Evolutionary conservation across 306 rosid species (phyloP), one percentile per base, ranked within the genome.

Genomic region (Prunus salicina): DNA sequence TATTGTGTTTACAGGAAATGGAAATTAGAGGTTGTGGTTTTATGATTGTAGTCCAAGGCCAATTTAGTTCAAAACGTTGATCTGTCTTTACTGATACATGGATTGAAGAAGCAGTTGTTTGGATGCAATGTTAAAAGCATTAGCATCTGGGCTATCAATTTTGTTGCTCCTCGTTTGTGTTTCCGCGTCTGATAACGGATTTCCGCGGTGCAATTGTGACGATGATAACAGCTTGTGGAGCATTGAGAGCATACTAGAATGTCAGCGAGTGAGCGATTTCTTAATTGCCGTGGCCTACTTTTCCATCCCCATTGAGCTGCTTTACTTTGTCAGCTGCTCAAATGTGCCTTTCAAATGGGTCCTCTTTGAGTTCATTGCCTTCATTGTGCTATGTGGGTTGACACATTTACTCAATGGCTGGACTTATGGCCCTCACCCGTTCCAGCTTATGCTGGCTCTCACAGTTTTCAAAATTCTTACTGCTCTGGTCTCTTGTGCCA

Each of bases 301-400:
- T 69, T 96, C 99, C 12, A 96, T 96, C 67, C 99, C 99, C 47
- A 86, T 96, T 66, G 99, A 96, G 81, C 86, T 96, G 61, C 97
- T 96, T 58, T 96, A 96, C 78, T 96, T 96, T 32, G 88, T 96
- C 53, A 96, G 98, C 85, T 93, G 99, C 93, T 92, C 99, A 24
- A 96, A 96, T 50, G 88, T 96, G 60, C 99, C 99, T 12, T 96
- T 96, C 91, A 96, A 96, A 87, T 96, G 99, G 99, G 99, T 96
- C 74, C 97, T 96, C 28, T 80, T 91, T 73, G 34, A 96, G 89
- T 96, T 96, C 86, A 93, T 96, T 76, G 90, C 98, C 72, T 96
- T 96, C 87, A 96, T 96, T 72, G 99, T 96, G 12, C 83, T 96
- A 7, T 96, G 99, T 79, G 99, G 99, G 6, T 67, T 96, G 90